These are phyloP conservation scores for Alloteropsis semialata DNA, from an alignment of 176 grass and related monocot species.

Conservation along the genomic window DNA sequence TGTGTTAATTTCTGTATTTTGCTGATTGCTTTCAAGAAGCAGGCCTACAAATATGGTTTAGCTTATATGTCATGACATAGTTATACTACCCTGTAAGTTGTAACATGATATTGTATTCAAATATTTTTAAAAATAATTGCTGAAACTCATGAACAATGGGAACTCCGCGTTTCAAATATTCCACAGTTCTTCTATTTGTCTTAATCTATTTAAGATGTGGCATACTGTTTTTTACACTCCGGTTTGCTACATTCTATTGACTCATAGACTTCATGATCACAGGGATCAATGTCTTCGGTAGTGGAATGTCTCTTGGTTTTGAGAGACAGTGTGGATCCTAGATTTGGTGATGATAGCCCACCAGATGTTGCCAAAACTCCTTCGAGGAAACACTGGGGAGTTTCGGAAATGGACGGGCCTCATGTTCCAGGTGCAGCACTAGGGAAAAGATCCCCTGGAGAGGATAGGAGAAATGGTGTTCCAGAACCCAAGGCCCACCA, in stretches of 20 bases:
- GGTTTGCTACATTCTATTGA: conserved; percentile 21
- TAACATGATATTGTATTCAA: not conserved
- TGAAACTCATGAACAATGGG: not conserved
- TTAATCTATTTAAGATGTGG: not conserved
- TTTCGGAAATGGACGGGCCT: conserved; percentile 34
- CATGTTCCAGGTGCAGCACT: conserved; percentile 20
- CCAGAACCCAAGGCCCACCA: conserved; percentile 50
- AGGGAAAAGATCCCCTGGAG: conserved; percentile 28
- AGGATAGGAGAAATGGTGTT: conserved; percentile 50
- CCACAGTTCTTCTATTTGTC: not conserved
- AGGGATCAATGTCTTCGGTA: conserved; percentile 70
- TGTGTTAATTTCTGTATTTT: not conserved
- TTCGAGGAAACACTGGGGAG: conserved; percentile 58
- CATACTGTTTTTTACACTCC: not conserved
- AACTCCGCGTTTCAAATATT: not conserved
- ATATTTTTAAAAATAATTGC: not conserved
- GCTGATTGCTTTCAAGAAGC: not conserved
- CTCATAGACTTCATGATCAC: conserved; percentile 26
- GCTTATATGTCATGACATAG: conserved; percentile 10
- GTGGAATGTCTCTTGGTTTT: conserved; percentile 83
- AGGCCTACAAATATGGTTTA: conserved; percentile 7
- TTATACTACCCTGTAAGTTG: not conserved
- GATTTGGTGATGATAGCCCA: conserved; percentile 36
- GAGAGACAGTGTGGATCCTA: conserved; percentile 50
- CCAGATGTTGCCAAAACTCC: conserved; percentile 27